These are phyloP conservation scores for Aspergillus fumigatus DNA, from an alignment of 2,329 filamentous ascomycete genomes.

Conservation along the genomic window DNA sequence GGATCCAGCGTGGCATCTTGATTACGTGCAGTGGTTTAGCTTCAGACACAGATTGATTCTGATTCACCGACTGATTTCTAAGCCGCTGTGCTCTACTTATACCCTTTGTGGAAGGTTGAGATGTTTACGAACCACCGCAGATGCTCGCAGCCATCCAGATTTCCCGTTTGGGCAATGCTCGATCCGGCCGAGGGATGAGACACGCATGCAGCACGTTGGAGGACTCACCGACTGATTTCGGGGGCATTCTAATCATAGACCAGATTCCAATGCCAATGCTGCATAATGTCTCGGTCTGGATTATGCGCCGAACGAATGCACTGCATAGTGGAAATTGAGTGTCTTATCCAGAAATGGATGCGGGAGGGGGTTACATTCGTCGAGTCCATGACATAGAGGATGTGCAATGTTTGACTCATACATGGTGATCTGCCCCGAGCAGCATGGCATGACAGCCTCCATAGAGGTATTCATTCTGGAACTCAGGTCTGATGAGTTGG, in stretches of 20 bases:
- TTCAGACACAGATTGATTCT: not conserved
- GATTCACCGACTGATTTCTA: not conserved
- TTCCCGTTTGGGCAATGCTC: not conserved
- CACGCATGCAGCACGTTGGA: not conserved
- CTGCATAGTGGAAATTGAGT: not conserved
- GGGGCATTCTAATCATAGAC: not conserved
- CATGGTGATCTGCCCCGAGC: not conserved
- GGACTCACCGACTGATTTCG: not conserved
- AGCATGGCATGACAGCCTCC: not conserved
- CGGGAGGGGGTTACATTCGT: not conserved
- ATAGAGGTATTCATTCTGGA: not conserved
- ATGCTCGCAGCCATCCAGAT: not conserved
- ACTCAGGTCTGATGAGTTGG: not conserved
- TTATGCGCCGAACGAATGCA: not conserved
- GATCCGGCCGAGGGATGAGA: not conserved
- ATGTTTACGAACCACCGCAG: not conserved
- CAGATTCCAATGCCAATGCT: not conserved
- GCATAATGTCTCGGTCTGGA: not conserved
- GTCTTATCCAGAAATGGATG: not conserved
- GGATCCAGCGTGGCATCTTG: constrained; percentile 27
- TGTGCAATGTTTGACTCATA: not conserved
- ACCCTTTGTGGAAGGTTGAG: too few species aligned
- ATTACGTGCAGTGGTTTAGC: not conserved
- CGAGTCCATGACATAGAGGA: not conserved
- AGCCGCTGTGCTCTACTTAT: not conserved